Evolutionary conservation across 495 filamentous ascomycete species (phyloP).

Genomic region (Extremus antarcticus): DNA sequence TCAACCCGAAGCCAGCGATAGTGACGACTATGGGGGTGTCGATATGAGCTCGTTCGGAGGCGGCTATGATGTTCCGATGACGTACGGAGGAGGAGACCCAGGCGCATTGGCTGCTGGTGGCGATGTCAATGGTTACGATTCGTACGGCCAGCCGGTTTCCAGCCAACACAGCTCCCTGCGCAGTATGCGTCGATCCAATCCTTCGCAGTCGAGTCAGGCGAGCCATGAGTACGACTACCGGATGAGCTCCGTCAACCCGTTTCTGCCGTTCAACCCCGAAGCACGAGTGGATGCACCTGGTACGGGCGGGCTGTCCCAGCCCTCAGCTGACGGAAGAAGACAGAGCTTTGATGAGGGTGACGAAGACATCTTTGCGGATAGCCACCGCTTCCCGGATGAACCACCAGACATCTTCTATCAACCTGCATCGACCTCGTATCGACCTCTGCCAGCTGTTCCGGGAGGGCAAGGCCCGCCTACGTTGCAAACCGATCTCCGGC

Average conservation of each 20-base stretch:
- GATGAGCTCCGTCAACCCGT: slow-evolving; percentile 45
- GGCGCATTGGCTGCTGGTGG: slow-evolving; percentile 19
- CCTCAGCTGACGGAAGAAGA: slow-evolving; percentile 50
- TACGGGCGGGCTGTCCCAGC: slow-evolving; percentile 73
- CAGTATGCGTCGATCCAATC: slow-evolving; percentile 26
- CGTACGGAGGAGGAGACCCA: slow-evolving; percentile 55
- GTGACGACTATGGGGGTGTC: slow-evolving; percentile 60
- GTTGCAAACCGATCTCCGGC: slow-evolving; percentile 9
- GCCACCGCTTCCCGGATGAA: slow-evolving; percentile 42
- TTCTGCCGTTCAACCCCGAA: slow-evolving; percentile 42
- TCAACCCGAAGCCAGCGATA: slow-evolving; percentile 40
- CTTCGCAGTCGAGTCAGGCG: slow-evolving; percentile 10
- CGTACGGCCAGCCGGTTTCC: slow-evolving; percentile 24
- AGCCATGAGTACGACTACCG: slow-evolving; percentile 18
- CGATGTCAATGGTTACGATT: slow-evolving; percentile 14
- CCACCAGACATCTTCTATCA: slow-evolving; percentile 91
- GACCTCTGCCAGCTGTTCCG: slow-evolving; percentile 76
- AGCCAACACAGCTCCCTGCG: slow-evolving; percentile 28
- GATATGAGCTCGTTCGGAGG: slow-evolving; percentile 66
- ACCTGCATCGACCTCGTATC: slow-evolving; percentile 53
- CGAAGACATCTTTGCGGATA: slow-evolving; percentile 48
- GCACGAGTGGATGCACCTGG: slow-evolving; percentile 69
- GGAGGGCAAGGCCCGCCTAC: slow-evolving; percentile 22
- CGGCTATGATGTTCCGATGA: slow-evolving; percentile 59
- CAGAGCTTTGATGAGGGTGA: slow-evolving; percentile 93